phyloP scores from a whole-genome alignment of 257 asterid species.

The Nicotiana tomentosiformis region DNA sequence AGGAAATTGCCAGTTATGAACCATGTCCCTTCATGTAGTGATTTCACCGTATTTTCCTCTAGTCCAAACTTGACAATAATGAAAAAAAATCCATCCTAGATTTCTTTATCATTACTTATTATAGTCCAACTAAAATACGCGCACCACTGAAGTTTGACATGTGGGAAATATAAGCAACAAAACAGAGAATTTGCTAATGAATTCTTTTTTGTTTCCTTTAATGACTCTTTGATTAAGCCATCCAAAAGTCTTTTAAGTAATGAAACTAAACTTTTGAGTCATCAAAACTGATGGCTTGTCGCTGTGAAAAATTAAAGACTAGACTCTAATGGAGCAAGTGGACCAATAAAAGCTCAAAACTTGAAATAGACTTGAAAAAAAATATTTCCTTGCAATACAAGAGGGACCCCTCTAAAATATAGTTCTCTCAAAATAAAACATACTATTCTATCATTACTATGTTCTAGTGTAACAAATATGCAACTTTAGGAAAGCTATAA shows the following conservation, averaged over 20 bases:
- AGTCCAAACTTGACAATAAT: no score
- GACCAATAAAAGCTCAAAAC: conserved; percentile 30
- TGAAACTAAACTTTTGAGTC: neutral
- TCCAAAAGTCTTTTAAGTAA: neutral
- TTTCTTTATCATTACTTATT: neutral
- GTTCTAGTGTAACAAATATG: neutral
- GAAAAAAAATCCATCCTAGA: no score
- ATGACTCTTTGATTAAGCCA: neutral
- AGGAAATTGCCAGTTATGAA: no score
- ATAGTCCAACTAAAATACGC: neutral
- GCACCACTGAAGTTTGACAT: neutral
- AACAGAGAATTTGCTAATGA: neutral
- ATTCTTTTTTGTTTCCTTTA: neutral
- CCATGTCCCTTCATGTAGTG: no score
- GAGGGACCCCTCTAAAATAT: conserved; percentile 14
- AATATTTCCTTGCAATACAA: conserved; percentile 30
- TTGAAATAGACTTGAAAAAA: conserved; percentile 19
- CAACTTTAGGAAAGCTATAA: neutral
- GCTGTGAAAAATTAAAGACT: conserved; percentile 4
- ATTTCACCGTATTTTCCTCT: no score
- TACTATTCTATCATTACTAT: neutral
- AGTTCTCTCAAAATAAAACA: neutral
- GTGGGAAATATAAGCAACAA: neutral
- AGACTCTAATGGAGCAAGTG: conserved; percentile 19
- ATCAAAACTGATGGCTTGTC: conserved; percentile 6